Evolutionary conservation across 345 rosid genomes (phyloP).

Genomic region (Trapa incisa): DNA sequence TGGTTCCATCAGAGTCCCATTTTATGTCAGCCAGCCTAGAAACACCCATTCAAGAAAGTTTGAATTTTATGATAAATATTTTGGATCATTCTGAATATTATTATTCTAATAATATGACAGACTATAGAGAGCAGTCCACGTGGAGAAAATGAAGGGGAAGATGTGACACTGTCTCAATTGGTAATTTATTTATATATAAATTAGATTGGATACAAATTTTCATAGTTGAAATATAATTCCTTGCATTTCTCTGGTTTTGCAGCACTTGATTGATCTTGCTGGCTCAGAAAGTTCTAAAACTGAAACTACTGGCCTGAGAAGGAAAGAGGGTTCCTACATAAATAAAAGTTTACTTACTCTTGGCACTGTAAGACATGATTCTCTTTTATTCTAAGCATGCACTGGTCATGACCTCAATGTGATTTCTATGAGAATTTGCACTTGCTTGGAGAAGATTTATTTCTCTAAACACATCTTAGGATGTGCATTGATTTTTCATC

Average conservation of each 20-base stretch:
- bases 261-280: slow-evolving; percentile 65
- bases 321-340: slow-evolving; percentile 68
- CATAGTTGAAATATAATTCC: too few species aligned
- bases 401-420: too few species aligned
- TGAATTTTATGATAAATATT: too few species aligned
- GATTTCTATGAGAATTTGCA: too few species aligned
- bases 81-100: too few species aligned
- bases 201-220: too few species aligned
- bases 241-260: slow-evolving; percentile 3
- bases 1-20: too few species aligned
- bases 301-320: slow-evolving; percentile 61
- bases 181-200: slow-evolving; percentile 13
- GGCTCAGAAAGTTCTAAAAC: slow-evolving; percentile 75
- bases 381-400: background rate
- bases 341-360: slow-evolving; percentile 66
- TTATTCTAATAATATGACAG: slow-evolving; percentile 8
- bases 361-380: slow-evolving; percentile 39
- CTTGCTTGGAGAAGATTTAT: too few species aligned
- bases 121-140: slow-evolving; percentile 56
- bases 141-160: slow-evolving; percentile 44
- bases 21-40: too few species aligned
- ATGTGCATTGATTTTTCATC: too few species aligned
- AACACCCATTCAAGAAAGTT: too few species aligned
- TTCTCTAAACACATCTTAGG: too few species aligned
- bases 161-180: slow-evolving; percentile 54